Base-by-base conservation (phyloP, 2,329 filamentous ascomycete genomes). In the Lachnellula cervina region DNA sequence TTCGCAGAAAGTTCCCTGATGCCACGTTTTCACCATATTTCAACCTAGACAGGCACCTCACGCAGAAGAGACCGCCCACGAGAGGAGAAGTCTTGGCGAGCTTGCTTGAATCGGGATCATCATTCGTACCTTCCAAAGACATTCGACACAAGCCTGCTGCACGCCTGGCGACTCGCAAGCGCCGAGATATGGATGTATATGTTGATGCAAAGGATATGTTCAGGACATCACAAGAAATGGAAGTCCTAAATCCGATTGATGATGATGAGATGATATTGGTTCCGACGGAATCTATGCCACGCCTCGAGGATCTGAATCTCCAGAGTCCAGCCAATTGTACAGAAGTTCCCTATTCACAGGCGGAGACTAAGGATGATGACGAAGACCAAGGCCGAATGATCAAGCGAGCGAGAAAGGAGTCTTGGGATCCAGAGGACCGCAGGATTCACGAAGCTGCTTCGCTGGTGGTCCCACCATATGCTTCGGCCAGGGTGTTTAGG, bases 21-120 rank as follows among this genome's bases (percentile, higher is more conserved):
- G 56, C 54, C 7, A 62, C 65, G 1, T 44, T 55, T 6, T 68
- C 63, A 8, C 59, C 65, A 14, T 69, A 69, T 46, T 68, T 70
- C 40, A 57, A 58, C 8, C 57, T 70, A 13, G 63, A 68, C 37
- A 60, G 57, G 2, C 62, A 68, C 48, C 51, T 67, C 16, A 34
- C 57, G 25, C 50, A 37, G 14, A 62, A 52, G 40, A 23, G 42
- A n/a, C 48, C 55, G 6, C 60, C 63, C 7, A 61, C 60, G 32
- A 58, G 65, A 45, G 55, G 46, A 17, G 52, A 42, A 9, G 58
- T 66, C 16, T 56, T 68, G 13, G 59, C 59, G n/a, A 56, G 57
- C 34, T 54, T 68, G 14, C 59, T 54, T 35, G 51, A 64, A 21
- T 61, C 58, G 4, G 58, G 61, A n/a, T 51, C 55, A 9, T 52